Base-by-base conservation (phyloP, 768 basidiomycete genomes). In the Leccinum subgranulosum region DNA sequence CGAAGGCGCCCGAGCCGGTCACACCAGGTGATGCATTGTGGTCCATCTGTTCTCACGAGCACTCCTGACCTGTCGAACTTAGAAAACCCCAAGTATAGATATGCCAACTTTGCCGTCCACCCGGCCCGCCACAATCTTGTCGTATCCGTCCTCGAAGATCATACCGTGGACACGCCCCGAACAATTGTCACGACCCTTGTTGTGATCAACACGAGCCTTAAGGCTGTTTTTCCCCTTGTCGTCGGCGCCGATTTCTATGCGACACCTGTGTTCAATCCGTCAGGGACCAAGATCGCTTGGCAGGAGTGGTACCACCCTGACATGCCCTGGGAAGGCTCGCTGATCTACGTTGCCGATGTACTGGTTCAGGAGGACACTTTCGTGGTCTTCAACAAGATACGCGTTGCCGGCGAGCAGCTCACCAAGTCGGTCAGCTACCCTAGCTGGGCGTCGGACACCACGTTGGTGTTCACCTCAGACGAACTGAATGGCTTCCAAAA, bases 171-270 rank as follows among this genome's bases (percentile, higher is more conserved):
- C 31, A 70, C 64, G 0, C 71, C 72, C 1, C 64, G 66, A 43
- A 73, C 70, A 0, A 59, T 81, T 3, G 65, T 78, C 23, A 91
- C 80, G 56, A 77, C 77, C 0, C 79, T 93, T 34, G 77, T 77
- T 52, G 64, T 85, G 53, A 79, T 92, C 63, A 74, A 87, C 68
- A 78, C 78, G 0, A 56, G 61, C 2, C 71, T 75, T 3, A 77
- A 80, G 60, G 69, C 72, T 0, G 66, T 87, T 2, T 69, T 75
- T 5, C 70, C 79, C 5, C 70, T 91, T 41, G 73, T 75, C 2
- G 71, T 76, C 0, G 88, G 86, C 5, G 82, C 83, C 3, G 88
- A 91, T 66, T 92, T 92, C 73, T 93, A 92, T 68, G 77, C 80
- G 43, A 68, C 76, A 1, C 84, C 87, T 0, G 72, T 69, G 27